These are phyloP conservation scores for Senna siamea DNA, from an alignment of 306 rosid species.

Conservation along the genomic window DNA sequence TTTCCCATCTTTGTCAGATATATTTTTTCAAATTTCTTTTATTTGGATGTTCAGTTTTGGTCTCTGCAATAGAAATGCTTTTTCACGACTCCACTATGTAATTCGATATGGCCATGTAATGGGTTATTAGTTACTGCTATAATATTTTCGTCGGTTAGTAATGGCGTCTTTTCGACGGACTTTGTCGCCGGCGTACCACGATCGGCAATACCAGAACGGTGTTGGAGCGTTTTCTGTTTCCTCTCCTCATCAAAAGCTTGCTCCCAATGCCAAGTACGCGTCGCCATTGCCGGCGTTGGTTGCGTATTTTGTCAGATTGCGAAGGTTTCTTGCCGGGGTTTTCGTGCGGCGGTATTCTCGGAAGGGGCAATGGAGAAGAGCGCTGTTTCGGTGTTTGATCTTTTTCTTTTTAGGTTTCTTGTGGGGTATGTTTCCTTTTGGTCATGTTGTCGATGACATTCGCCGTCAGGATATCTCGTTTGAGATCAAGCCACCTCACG, in stretches of 20 bases:
- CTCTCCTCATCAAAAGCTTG: slow-evolving; percentile 69
- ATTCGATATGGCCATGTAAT: slow-evolving; percentile 6
- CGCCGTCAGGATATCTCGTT: slow-evolving; percentile 52
- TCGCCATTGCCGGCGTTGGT: slow-evolving; percentile 50
- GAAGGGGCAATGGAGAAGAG: slow-evolving; percentile 65
- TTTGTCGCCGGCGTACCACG: slow-evolving; percentile 78
- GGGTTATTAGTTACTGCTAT: not conserved
- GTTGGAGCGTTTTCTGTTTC: slow-evolving; percentile 49
- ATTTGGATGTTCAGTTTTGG: not conserved
- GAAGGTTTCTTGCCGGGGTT: slow-evolving; percentile 48
- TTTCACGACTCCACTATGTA: not conserved
- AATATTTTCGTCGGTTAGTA: not conserved
- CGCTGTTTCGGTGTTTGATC: slow-evolving; percentile 55
- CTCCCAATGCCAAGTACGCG: slow-evolving; percentile 56
- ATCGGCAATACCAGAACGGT: slow-evolving; percentile 67
- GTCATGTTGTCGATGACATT: slow-evolving; percentile 59
- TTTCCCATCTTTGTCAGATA: not conserved
- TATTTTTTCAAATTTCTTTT: not conserved
- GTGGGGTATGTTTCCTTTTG: slow-evolving; percentile 75
- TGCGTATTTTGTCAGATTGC: slow-evolving; percentile 40
- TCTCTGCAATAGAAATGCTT: not conserved
- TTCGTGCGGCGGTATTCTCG: slow-evolving; percentile 52
- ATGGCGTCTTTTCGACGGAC: slow-evolving; percentile 96
- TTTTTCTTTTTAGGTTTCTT: slow-evolving; percentile 79
- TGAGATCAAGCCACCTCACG: slow-evolving; percentile 68